phyloP scores from a whole-genome alignment of 1,284 basidiomycete genomes.

The Vanrija sp. region DNA sequence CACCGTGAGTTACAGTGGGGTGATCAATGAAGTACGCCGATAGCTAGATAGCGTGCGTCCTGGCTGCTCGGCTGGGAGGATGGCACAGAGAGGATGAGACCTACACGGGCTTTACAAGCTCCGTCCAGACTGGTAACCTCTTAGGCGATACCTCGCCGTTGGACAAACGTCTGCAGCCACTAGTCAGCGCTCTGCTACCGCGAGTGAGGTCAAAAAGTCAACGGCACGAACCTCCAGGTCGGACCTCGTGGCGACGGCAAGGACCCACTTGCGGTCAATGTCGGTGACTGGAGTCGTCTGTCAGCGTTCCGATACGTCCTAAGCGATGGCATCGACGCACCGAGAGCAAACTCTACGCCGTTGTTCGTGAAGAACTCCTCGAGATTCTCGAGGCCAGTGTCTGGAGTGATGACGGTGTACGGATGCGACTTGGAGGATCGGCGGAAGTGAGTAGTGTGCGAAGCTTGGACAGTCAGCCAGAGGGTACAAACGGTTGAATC shows the following conservation, averaged over 20 bases:
- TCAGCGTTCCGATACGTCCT: neutral
- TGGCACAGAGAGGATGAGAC: no score
- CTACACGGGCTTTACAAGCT: neutral
- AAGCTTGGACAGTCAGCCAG: constrained; percentile 51
- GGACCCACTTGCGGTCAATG: constrained; percentile 72
- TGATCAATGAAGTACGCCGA: no score
- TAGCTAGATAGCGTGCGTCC: no score
- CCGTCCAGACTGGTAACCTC: neutral
- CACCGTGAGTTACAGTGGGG: no score
- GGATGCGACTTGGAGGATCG: constrained; percentile 55
- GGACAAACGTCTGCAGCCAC: constrained; percentile 32
- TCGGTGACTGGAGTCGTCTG: constrained; percentile 64
- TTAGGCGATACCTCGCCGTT: constrained; percentile 22
- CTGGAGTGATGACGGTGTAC: constrained; percentile 76
- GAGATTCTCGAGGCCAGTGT: constrained; percentile 68
- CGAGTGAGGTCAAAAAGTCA: no score
- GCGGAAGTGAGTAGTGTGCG: constrained; percentile 73
- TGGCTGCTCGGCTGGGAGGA: no score
- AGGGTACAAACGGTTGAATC: constrained; percentile 1
- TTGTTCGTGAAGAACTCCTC: constrained; percentile 67
- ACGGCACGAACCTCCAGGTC: constrained; percentile 62
- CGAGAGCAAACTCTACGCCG: constrained; percentile 64
- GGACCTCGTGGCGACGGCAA: constrained; percentile 72
- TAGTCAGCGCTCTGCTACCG: neutral
- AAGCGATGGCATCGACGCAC: constrained; percentile 50